Percentiles rank a stretch among this genome's conserved stretches.
Evolutionary conservation across 1,284 basidiomycete species (phyloP).

Genomic region (Microbotryum intermedium): DNA sequence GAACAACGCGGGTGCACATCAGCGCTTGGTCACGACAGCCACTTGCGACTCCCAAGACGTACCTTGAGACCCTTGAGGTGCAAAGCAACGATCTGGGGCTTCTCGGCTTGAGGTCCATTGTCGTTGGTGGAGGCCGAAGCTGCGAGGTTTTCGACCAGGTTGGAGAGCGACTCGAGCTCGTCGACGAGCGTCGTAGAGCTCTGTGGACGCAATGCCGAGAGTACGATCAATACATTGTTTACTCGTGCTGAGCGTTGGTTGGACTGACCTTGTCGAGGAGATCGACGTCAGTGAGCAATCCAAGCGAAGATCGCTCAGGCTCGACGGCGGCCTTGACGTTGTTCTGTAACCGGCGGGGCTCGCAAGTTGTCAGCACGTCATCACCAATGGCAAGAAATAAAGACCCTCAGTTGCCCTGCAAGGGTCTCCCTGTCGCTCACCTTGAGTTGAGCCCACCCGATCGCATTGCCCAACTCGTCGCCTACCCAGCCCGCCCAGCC

Average conservation of each 20-base stretch:
- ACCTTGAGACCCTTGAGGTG: constrained; percentile 26
- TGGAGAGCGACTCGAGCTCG: constrained; percentile 12
- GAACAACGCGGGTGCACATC: too few species aligned
- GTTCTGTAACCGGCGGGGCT: too few species aligned
- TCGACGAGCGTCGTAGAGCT: constrained; percentile 2
- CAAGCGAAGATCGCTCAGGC: neutral
- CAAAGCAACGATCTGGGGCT: constrained; percentile 9
- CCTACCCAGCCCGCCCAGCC: constrained; percentile 28
- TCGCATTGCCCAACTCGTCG: constrained; percentile 19
- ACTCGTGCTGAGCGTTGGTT: neutral
- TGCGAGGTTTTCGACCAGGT: constrained; percentile 8
- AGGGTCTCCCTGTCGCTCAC: neutral
- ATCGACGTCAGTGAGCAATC: constrained; percentile 18
- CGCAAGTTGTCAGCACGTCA: too few species aligned
- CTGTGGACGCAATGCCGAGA: neutral
- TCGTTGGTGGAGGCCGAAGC: neutral
- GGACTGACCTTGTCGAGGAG: constrained; percentile 15
- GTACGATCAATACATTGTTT: neutral
- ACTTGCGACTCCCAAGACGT: neutral
- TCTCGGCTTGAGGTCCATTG: neutral
- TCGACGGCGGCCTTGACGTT: constrained; percentile 7
- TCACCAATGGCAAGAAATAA: too few species aligned
- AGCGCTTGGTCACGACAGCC: neutral
- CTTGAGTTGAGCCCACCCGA: constrained; percentile 19
- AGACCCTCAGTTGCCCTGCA: neutral